Conservation (phyloP, 495 filamentous ascomycete species). For the Eremomyces bilateralis region DNA sequence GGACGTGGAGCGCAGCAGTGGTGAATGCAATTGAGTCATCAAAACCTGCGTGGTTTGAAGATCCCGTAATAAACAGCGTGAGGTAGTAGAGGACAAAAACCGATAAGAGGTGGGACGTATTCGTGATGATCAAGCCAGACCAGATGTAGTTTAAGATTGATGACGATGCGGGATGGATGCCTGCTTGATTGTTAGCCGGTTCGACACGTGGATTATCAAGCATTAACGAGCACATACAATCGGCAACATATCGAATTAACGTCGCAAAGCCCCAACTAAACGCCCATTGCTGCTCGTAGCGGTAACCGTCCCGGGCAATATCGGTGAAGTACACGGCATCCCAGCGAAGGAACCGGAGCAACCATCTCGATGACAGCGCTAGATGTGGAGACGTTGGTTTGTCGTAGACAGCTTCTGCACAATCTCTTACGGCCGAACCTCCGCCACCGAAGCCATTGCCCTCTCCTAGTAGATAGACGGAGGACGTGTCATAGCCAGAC, state of each 20-base stretch:
- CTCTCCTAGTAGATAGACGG: conserved; percentile 42
- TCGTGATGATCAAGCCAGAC: conserved; percentile 40
- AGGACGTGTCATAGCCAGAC: conserved; percentile 78
- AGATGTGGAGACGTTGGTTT: no score
- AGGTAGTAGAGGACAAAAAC: conserved; percentile 47
- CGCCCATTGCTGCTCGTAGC: conserved; percentile 93
- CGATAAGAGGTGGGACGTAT: conserved; percentile 52
- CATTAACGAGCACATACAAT: no score
- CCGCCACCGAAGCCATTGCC: no score
- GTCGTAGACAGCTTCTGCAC: no score
- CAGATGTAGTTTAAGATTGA: conserved; percentile 18
- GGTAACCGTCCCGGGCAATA: conserved; percentile 44
- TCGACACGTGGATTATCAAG: no score
- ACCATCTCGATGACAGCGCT: no score
- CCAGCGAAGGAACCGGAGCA: conserved; percentile 52
- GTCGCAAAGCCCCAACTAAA: conserved; percentile 52
- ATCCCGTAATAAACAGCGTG: conserved; percentile 21
- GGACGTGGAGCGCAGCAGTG: conserved; percentile 49
- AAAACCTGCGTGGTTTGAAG: conserved; percentile 7
- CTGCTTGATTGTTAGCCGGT: no score
- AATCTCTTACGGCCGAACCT: no score
- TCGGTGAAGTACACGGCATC: conserved; percentile 76
- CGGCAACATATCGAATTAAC: no score
- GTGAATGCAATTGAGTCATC: conserved; percentile 33
- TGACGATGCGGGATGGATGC: conserved; percentile 3